These are phyloP conservation scores for Ulota crispa DNA, from an alignment of 225 moss, liverwort and hornwort genomes.

Conservation along the genomic window DNA sequence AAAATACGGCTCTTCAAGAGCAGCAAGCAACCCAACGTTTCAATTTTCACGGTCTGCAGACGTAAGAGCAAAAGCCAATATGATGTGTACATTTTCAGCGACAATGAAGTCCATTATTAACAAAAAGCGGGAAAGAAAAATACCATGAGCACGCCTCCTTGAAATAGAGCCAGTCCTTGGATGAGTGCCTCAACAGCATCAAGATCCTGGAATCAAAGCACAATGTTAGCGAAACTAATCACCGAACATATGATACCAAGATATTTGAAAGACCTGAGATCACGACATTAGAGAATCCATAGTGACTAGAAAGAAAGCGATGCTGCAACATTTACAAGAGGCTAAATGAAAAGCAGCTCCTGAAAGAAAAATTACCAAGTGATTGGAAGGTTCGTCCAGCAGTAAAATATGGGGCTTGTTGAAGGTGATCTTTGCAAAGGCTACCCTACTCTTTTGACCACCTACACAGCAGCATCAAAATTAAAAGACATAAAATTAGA, in stretches of 20 bases:
- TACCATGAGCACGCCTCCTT: constrained; percentile 99
- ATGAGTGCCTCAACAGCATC: constrained; percentile 99
- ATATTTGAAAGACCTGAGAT: neutral
- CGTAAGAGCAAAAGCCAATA: constrained; percentile 5
- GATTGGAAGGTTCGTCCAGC: constrained; percentile 97
- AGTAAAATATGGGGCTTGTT: constrained; percentile 97
- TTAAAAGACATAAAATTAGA: neutral
- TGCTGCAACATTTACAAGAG: neutral
- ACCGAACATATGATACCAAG: neutral
- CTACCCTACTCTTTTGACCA: constrained; percentile 98
- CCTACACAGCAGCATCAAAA: constrained; percentile 48
- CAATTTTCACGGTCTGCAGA: neutral
- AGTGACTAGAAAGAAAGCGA: neutral
- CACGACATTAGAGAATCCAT: neutral
- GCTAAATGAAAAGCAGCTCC: neutral
- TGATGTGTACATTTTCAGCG: neutral
- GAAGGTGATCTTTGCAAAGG: constrained; percentile 99
- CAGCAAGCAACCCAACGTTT: neutral
- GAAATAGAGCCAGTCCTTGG: constrained; percentile 83
- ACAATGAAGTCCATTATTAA: neutral
- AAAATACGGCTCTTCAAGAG: neutral
- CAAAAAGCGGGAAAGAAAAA: constrained; percentile 4
- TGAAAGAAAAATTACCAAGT: constrained; percentile 58
- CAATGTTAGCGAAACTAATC: constrained; percentile 1
- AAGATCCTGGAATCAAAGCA: constrained; percentile 65